Base-by-base conservation (phyloP, 495 filamentous ascomycete genomes). In the Hypoxylon lenormandii region DNA sequence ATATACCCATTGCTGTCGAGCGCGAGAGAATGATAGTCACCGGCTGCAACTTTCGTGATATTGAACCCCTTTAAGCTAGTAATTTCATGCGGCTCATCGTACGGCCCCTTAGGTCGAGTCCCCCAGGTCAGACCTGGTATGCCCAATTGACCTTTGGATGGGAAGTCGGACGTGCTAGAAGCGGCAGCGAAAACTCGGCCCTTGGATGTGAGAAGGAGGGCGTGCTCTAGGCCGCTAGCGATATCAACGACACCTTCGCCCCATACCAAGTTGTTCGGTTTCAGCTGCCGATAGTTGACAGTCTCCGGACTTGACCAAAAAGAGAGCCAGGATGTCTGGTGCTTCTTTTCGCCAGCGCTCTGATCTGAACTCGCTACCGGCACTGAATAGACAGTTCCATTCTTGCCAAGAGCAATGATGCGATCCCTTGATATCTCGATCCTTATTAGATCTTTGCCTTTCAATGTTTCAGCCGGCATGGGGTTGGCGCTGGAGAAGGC, bases 151-250 rank as follows among this genome's bases (percentile, higher is more conserved):
- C 95, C 95, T 56, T 85, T 87, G 4, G 85, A 84, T 6, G 95
- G 95, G 70, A 91, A 98, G 45, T 86, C 82, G 52, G 89, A 86
- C 30, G 90, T 88, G 53, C 90, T 90, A 7, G 92, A 85, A 3
- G 92, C 95, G 11, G 90, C 89, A 10, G 92, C 90, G 79, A 96
- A 97, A 15, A 97, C 85, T 46, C 94, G 90, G 22, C 95, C 95
- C 19, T 82, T 85, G 50, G 87, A 92, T n/a, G 94, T 97, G 23
- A 97, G 83, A 26, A 98, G 80, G 1, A 97, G 81, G 54, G 88
- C 88, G 77, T 98, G 94, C 66, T 98, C 93, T 45, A 90, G 80
- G 12, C 95, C 94, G 55, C 89, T 87, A 46, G 85, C 82, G 49
- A 98, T 87, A 23, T 90, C 80, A 0, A 86, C 83, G 21, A 98